Evolutionary conservation across 1,284 basidiomycete species (phyloP).

Genomic region (Melampsora americana): DNA sequence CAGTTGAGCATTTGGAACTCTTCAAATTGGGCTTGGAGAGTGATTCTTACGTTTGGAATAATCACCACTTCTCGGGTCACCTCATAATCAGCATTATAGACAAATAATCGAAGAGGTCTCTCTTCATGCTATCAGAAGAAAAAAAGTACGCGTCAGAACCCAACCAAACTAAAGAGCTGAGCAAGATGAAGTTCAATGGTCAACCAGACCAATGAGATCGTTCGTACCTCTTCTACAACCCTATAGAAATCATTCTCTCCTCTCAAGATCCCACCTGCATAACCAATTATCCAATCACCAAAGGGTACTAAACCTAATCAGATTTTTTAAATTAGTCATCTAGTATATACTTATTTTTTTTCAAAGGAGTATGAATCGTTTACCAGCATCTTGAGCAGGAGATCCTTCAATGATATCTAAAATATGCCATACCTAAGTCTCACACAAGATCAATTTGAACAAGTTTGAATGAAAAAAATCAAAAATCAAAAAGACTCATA

Average conservation of each 20-base stretch:
- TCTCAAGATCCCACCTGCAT: slow-evolving; percentile 85
- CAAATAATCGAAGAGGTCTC: slow-evolving; percentile 85
- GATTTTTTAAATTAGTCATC: slow-evolving; percentile 16
- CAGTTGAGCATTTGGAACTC: not conserved
- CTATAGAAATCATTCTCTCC: slow-evolving; percentile 97
- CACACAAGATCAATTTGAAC: not conserved
- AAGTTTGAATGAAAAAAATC: not conserved
- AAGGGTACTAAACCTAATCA: slow-evolving; percentile 70
- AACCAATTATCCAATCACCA: slow-evolving; percentile 86
- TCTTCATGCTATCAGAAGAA: slow-evolving; percentile 71
- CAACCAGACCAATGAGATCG: not conserved
- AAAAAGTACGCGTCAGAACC: not conserved
- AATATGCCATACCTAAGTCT: slow-evolving; percentile 84
- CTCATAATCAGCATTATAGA: slow-evolving; percentile 95
- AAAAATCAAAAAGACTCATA: not conserved
- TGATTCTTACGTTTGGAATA: slow-evolving; percentile 67
- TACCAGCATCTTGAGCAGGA: slow-evolving; percentile 78
- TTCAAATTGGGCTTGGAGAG: not conserved
- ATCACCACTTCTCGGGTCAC: slow-evolving; percentile 74
- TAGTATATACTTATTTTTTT: slow-evolving; percentile 1
- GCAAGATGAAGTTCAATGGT: slow-evolving; percentile 22
- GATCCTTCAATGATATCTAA: slow-evolving; percentile 92
- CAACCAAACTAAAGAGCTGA: slow-evolving; percentile 26
- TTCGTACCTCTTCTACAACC: slow-evolving; percentile 78
- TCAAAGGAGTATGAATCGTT: not conserved